Evolutionary conservation across 139 green algal species (phyloP), one percentile per base, ranked within the genome.

Genomic region (Micromonas pusilla): DNA sequence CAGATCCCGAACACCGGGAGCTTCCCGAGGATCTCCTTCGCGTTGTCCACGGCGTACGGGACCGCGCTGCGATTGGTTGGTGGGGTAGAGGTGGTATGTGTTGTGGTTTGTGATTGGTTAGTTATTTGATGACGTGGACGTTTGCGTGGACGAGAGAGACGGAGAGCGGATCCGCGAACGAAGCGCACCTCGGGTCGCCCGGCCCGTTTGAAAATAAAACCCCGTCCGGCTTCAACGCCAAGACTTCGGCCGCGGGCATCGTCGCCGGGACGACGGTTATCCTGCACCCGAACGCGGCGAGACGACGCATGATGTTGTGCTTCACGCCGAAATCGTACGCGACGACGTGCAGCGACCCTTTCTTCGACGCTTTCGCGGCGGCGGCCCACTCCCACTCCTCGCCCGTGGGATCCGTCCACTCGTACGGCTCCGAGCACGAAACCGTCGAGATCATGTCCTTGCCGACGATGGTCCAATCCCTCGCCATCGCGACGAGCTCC

Each of bases 261-360:
- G 85, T 86, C 3, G 94, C 94, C 5, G 96, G 95, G 73, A 99
- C 96, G 0, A 99, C 95, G 0, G 93, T 99, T 74, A 99, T 88
- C 25, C 85, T 67, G 89, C 95, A 98, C 36, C 93, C 93, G 81
- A 92, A 93, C 0, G 92, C 93, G 0, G 91, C 88, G 57, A 99
- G 87, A 52, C 96, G 89, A 26, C 92, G 86, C 86, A 99, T 84
- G 84, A 99, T 99, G 93, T 99, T 99, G 86, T 91, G 87, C 90
- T 99, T 99, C 86, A 97, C 94, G 83, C 96, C 96, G 84, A 96
- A 99, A 84, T 99, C 94, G 76, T 97, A 97, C 3, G 91, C 91
- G 34, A 98, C 93, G 1, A 98, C 87, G 87, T 95, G 85, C 60
- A 85, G 52, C 68, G 45, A 30, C 3, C 62, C 74, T 19, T 66